Evolutionary conservation across 805 yeast species (phyloP), one percentile per base, ranked within the genome.

Genomic region (Saccharomyces paradoxus): DNA sequence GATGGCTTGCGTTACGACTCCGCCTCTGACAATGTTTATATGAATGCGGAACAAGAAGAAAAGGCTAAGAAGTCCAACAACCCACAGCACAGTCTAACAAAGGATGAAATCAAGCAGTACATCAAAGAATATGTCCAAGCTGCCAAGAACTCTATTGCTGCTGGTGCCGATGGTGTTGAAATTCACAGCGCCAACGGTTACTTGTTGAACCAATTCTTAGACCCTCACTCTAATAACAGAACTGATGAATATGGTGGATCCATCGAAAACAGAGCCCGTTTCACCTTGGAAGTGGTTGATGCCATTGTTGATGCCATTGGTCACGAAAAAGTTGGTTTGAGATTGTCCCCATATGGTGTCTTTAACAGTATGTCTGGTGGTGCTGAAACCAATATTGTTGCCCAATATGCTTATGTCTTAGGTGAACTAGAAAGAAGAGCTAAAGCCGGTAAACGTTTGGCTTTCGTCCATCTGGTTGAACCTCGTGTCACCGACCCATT

Each of bases 121-220:
- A 70, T 75, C 32, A 59, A 69, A 44, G 74, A 74, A 49, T 81
- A 66, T 59, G 78, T 73, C 9, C 56, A 59, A 2, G 80, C 82
- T 46, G 82, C 85, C n/a, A 69, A 68, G 60, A 68, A 66, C 49
- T 56, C 71, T n/a, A 55, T 72, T 41, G 67, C 60, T 13, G 68
- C 70, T 17, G 75, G 74, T 49, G 75, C 75, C 51, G 89, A 86
- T 66, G 83, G 83, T 58, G 79, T 86, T 30, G 89, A 86, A 68
- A 70, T 86, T 50, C 90, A 84, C 65, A 74, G 74, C 41, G 89
- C 89, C 24, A 83, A 84, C 65, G 89, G 90, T 17, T 84, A 81
- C 63, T 65, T 86, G 55, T 60, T 81, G 46, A 74, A 77, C 68
- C 81, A 81, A 67, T 84, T 86, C 62, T 64, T 83, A 59, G 79